Conservation (phyloP, 2,329 filamentous ascomycete genomes). For the Fusarium bulbicola region DNA sequence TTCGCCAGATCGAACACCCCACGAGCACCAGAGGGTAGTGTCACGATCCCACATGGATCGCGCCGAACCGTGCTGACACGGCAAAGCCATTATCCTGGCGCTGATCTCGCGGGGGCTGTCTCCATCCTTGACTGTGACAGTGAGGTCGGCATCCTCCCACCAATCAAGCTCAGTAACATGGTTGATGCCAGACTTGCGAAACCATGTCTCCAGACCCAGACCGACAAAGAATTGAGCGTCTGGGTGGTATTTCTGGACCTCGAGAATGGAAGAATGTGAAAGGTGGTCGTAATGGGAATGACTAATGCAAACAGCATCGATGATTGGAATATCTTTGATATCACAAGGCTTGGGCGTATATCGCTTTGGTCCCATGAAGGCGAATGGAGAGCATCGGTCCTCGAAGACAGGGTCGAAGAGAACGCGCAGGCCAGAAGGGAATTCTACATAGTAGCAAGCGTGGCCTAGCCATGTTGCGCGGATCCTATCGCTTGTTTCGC, state of each 20-base stretch:
- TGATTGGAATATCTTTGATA: constrained; percentile 78
- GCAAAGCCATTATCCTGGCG: constrained; percentile 78
- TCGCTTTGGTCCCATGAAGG: constrained; percentile 75
- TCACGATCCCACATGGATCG: constrained; percentile 74
- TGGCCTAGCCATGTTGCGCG: constrained; percentile 95
- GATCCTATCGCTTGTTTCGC: constrained; percentile 66
- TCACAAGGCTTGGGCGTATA: constrained; percentile 81
- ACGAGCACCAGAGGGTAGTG: constrained; percentile 87
- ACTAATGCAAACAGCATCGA: constrained; percentile 83
- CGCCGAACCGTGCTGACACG: constrained; percentile 83
- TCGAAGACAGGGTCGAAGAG: constrained; percentile 96
- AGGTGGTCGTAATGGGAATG: constrained; percentile 96
- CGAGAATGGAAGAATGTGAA: constrained; percentile 76
- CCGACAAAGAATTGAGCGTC: constrained; percentile 89
- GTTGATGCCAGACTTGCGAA: constrained; percentile 72
- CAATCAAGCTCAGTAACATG: constrained; percentile 92
- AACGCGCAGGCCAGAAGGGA: constrained; percentile 83
- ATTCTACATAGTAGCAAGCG: constrained; percentile 93
- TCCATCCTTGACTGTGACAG: constrained; percentile 54
- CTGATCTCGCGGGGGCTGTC: constrained; percentile 60
- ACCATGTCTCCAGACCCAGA: constrained; percentile 85
- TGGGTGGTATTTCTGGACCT: constrained; percentile 76
- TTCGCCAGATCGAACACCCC: constrained; percentile 77
- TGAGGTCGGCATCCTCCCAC: constrained; percentile 88
- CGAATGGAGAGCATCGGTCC: constrained; percentile 82